phyloP scores from a whole-genome alignment of 1,284 basidiomycete species.

The Microbotryum silenes-acaulis region DNA sequence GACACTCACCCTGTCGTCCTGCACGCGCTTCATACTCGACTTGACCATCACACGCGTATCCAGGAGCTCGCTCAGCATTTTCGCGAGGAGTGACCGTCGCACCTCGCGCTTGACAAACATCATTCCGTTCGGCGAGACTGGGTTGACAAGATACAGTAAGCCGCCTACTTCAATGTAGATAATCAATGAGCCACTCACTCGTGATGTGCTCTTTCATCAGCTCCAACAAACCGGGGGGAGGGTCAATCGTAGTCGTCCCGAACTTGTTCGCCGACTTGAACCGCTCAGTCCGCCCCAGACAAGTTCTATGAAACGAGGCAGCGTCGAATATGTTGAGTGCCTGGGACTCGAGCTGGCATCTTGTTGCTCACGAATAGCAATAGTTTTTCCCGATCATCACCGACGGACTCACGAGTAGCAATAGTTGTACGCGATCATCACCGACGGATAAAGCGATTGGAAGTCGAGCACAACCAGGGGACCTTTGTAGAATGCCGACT shows the following conservation, averaged over 20 bases:
- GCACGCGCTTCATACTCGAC: conserved; percentile 77
- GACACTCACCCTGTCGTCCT: conserved; percentile 58
- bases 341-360: neutral
- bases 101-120: conserved; percentile 83
- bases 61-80: conserved; percentile 87
- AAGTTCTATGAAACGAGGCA: conserved; percentile 54
- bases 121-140: conserved; percentile 90
- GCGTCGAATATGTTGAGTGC: neutral
- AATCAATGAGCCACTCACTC: conserved; percentile 46
- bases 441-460: conserved; percentile 87
- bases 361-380: conserved; percentile 52
- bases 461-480: conserved; percentile 91
- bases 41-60: conserved; percentile 98
- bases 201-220: conserved; percentile 64
- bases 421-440: conserved; percentile 98
- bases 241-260: conserved; percentile 63
- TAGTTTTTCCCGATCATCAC: conserved; percentile 99
- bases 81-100: conserved; percentile 72
- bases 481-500: conserved; percentile 84
- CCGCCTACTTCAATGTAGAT: neutral
- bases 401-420: conserved; percentile 68
- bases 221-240: conserved; percentile 61
- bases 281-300: conserved; percentile 73
- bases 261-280: conserved; percentile 86
- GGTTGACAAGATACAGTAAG: conserved; percentile 17